Percentiles rank a stretch among this genome's conserved stretches.
These are phyloP conservation scores for Plasmodium chabaudi DNA, from an alignment of 169 alveolate genomes.

Conservation along the genomic window DNA sequence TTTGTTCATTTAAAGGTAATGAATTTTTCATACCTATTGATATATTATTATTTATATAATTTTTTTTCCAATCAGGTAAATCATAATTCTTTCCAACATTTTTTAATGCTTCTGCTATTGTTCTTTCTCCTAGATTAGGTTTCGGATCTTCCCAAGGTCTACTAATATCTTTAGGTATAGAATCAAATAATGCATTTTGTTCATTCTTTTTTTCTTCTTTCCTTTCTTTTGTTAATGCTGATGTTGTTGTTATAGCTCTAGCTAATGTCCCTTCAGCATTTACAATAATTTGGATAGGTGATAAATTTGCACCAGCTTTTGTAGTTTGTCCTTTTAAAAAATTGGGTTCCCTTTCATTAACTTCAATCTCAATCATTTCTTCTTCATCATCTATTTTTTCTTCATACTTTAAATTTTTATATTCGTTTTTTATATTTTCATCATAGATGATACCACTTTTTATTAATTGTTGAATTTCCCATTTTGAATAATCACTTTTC, in stretches of 20 bases:
- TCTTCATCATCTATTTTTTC: slow-evolving; percentile 80
- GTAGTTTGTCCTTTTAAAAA: slow-evolving; percentile 97
- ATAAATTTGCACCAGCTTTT: slow-evolving; percentile 90
- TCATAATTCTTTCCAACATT: slow-evolving; percentile 85
- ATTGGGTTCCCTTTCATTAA: slow-evolving; percentile 94
- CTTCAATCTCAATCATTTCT: slow-evolving; percentile 89
- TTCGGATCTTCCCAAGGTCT: slow-evolving; percentile 93
- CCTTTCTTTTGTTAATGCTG: slow-evolving; percentile 94
- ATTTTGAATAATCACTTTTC: slow-evolving; percentile 81
- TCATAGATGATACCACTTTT: slow-evolving; percentile 78
- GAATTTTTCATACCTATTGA: slow-evolving; percentile 85
- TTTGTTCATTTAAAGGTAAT: slow-evolving; percentile 93
- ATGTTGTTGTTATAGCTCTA: slow-evolving; percentile 92
- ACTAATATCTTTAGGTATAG: slow-evolving; percentile 91
- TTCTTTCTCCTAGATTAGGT: slow-evolving; percentile 93
- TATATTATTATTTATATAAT: slow-evolving; percentile 85
- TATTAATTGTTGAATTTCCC: slow-evolving; percentile 85
- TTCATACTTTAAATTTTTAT: slow-evolving; percentile 30
- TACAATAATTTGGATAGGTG: slow-evolving; percentile 93
- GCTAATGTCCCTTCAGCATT: slow-evolving; percentile 95
- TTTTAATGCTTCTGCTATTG: slow-evolving; percentile 85
- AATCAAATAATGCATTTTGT: slow-evolving; percentile 89
- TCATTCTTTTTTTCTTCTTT: slow-evolving; percentile 83
- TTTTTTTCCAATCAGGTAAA: slow-evolving; percentile 94
- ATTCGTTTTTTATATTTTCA: slow-evolving; percentile 70